Percentiles rank a stretch among this genome's conserved stretches.
phyloP scores from a whole-genome alignment of 257 asterid genomes.

The Nemophila menziesii region DNA sequence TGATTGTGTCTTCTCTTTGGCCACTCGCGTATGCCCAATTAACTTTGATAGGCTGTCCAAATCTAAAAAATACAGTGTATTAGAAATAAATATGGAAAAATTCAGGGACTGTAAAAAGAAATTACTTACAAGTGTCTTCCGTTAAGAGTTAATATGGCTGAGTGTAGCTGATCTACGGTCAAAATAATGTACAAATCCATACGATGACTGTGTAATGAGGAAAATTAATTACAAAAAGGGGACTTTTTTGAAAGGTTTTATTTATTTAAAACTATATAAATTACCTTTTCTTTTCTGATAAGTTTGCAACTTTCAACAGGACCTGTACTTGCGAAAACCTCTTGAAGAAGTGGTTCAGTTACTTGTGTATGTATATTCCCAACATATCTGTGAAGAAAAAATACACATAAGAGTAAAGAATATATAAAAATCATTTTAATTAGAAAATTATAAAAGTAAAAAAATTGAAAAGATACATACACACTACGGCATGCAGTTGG shows the following conservation, averaged over 20 bases:
- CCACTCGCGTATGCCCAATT: slow-evolving; percentile 92
- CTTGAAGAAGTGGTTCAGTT: slow-evolving; percentile 84
- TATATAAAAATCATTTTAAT: too few species aligned
- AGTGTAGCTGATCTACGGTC: slow-evolving; percentile 43
- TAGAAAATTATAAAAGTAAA: slow-evolving; percentile 6
- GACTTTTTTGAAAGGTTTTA: neutral
- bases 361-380: slow-evolving; percentile 80
- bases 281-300: slow-evolving; percentile 78
- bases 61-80: slow-evolving; percentile 33
- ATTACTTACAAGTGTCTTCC: slow-evolving; percentile 52
- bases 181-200: slow-evolving; percentile 37
- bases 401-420: slow-evolving; percentile 1
- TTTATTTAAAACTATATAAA: neutral
- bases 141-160: slow-evolving; percentile 35
- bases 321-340: slow-evolving; percentile 81
- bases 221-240: slow-evolving; percentile 1
- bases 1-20: slow-evolving; percentile 92
- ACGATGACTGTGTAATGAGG: slow-evolving; percentile 32
- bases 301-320: slow-evolving; percentile 86
- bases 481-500: slow-evolving; percentile 97
- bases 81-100: slow-evolving; percentile 7
- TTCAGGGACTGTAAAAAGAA: neutral
- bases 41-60: slow-evolving; percentile 97
- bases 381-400: slow-evolving; percentile 93
- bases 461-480: slow-evolving; percentile 52